Evolutionary conservation across 2,329 filamentous ascomycete species (phyloP), one percentile per base, ranked within the genome.

Genomic region (Aspergillus unguis): DNA sequence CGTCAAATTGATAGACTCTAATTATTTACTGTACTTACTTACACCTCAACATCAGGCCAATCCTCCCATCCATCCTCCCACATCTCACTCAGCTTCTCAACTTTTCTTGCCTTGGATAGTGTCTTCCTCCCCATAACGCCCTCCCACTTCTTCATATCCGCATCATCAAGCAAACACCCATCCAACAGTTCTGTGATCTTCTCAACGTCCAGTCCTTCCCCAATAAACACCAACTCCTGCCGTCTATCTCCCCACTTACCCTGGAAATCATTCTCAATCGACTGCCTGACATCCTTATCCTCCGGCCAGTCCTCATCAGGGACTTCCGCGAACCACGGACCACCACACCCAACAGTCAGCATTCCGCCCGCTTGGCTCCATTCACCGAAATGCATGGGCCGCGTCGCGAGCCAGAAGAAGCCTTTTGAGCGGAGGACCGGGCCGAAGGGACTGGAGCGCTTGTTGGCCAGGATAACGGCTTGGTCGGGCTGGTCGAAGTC

Each of bases 181-280:
- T 90, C 82, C 3, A 90, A 65, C 32, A 78, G 65, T 4, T 66
- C 69, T 26, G 77, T 79, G 11, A 90, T 71, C 0, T 72, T 76
- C 4, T 66, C 62, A 1, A 75, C 62, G 45, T 87, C 76, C 10
- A 90, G 74, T 4, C 77, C 76, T 66, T 88, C 85, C 0, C 86
- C 86, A 52, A 90, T 89, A 55, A 90, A 87, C 2, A 90, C 86
- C 5, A 90, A 65, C 65, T 90, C 86, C 64, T 90, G 86, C 2
- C 86, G 75, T 1, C 86, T 76, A 59, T 90, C 86, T 0, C 85
- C 86, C 84, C 85, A 89, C 6, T 71, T 69, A 4, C 69, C 71
- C 29, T 73, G 65, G 48, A 81, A 80, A 52, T 82, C 78, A 31
- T 78, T 71, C 47, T 71, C 65, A 37, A 82, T 79, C 8, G 76